These are phyloP conservation scores for Magnusiomyces tetraspermus DNA, from an alignment of 1,139 yeast genomes.

Conservation along the genomic window DNA sequence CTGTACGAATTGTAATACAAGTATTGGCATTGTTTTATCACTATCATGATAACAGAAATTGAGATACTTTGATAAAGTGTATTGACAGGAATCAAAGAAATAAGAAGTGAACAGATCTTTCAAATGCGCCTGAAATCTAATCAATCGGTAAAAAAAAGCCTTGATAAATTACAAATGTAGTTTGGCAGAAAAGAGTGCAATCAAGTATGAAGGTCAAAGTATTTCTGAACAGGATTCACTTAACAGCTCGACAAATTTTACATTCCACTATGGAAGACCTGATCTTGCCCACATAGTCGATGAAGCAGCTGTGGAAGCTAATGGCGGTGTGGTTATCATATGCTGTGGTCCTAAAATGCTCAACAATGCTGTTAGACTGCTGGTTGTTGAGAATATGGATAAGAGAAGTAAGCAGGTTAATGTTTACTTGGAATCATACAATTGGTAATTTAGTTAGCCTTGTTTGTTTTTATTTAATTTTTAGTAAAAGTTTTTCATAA, in stretches of 20 bases:
- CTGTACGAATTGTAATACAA: no score
- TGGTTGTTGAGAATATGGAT: slow-evolving; percentile 25
- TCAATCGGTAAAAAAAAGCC: no score
- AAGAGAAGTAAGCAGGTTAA: slow-evolving; percentile 31
- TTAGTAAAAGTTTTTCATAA: no score
- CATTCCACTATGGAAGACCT: slow-evolving; percentile 27
- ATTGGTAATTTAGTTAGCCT: slow-evolving; percentile 33
- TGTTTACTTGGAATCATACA: slow-evolving; percentile 37
- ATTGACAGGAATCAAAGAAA: no score
- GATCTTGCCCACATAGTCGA: slow-evolving; percentile 33
- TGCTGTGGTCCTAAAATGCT: slow-evolving; percentile 40
- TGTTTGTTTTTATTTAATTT: no score
- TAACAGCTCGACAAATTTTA: background rate
- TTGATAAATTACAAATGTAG: no score
- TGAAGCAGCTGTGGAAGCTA: slow-evolving; percentile 31
- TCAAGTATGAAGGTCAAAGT: background rate
- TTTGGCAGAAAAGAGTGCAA: no score
- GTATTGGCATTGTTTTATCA: no score
- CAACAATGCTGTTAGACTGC: slow-evolving; percentile 34
- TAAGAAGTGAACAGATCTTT: no score
- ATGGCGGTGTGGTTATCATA: slow-evolving; percentile 31
- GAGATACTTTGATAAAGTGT: no score
- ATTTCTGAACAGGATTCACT: background rate
- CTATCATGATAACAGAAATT: no score
- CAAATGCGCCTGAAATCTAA: no score